phyloP scores from a whole-genome alignment of 2,329 filamentous ascomycete genomes.

The Microdochium trichocladiopsis region DNA sequence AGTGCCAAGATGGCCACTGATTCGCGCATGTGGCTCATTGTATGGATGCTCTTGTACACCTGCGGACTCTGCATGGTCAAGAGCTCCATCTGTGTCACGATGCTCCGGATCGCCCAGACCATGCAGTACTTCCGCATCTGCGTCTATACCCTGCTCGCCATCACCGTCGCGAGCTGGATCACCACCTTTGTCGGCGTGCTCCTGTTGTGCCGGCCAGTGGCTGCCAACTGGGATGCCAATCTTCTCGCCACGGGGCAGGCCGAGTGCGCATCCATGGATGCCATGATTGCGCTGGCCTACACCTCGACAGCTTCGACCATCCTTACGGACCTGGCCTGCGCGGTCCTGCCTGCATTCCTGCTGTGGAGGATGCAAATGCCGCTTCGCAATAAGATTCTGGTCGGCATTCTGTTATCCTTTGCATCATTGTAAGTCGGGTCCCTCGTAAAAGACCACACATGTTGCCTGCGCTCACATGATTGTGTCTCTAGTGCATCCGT shows the following conservation, averaged over 20 bases:
- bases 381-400: slow-evolving; percentile 10
- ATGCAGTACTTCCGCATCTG: slow-evolving; percentile 9
- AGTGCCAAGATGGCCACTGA: slow-evolving; percentile 6
- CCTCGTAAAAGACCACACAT: neutral
- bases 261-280: slow-evolving; percentile 8
- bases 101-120: slow-evolving; percentile 16
- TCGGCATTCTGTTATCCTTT: slow-evolving; percentile 15
- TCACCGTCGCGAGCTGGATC: slow-evolving; percentile 16
- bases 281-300: slow-evolving; percentile 15
- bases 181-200: slow-evolving; percentile 21
- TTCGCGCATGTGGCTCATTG: slow-evolving; percentile 10
- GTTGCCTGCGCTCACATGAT: neutral
- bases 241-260: slow-evolving; percentile 18
- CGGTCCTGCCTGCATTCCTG: slow-evolving; percentile 21
- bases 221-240: slow-evolving; percentile 16
- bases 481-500: slow-evolving; percentile 10
- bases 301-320: slow-evolving; percentile 22
- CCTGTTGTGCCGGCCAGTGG: slow-evolving; percentile 23
- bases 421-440: slow-evolving; percentile 13
- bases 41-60: slow-evolving; percentile 14
- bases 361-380: slow-evolving; percentile 24
- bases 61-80: slow-evolving; percentile 10
- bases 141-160: slow-evolving; percentile 9
- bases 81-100: slow-evolving; percentile 11
- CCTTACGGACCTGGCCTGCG: slow-evolving; percentile 21